phyloP scores from a whole-genome alignment of 2,329 filamentous ascomycete species.

The Beauveria scarabaeidicola region DNA sequence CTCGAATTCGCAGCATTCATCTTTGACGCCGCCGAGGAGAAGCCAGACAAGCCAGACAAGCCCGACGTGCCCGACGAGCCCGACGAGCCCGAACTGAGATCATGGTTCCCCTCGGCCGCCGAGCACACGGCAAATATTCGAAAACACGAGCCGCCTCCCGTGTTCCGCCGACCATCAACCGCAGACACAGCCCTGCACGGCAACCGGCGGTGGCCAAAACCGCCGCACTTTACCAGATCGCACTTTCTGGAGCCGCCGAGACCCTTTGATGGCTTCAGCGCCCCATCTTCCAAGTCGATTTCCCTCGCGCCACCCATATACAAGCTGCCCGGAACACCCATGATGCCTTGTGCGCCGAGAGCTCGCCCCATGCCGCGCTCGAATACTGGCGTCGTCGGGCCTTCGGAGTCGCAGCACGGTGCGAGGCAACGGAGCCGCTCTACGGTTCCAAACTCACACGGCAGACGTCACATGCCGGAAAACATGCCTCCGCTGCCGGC shows the following conservation, averaged over 20 bases:
- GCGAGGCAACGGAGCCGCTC: slow-evolving; percentile 6
- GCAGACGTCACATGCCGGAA: neutral
- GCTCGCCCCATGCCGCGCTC: neutral
- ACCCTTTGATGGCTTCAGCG: slow-evolving; percentile 1
- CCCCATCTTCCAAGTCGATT: slow-evolving; percentile 25
- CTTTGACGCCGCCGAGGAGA: slow-evolving; percentile 14
- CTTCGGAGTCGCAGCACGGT: neutral
- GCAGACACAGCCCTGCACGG: slow-evolving; percentile 16
- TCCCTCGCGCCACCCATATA: slow-evolving; percentile 18
- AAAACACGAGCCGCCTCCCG: slow-evolving; percentile 12
- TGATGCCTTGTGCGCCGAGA: neutral
- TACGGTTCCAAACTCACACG: neutral
- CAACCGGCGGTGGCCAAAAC: slow-evolving; percentile 20
- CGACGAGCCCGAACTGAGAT: slow-evolving; percentile 21
- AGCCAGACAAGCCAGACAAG: neutral
- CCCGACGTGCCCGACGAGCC: no score
- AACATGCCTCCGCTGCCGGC: slow-evolving; percentile 13
- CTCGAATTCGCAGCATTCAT: slow-evolving; percentile 15
- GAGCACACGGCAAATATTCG: slow-evolving; percentile 26
- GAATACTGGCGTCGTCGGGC: neutral
- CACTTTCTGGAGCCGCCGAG: slow-evolving; percentile 56
- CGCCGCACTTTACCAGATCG: slow-evolving; percentile 57
- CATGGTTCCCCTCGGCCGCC: slow-evolving; percentile 30
- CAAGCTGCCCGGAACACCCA: neutral
- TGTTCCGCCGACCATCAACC: slow-evolving; percentile 17